Evolutionary conservation across 2,329 filamentous ascomycete genomes (phyloP), one percentile per base, ranked within the genome.

Genomic region (Ceratocystis cacaofunesta): DNA sequence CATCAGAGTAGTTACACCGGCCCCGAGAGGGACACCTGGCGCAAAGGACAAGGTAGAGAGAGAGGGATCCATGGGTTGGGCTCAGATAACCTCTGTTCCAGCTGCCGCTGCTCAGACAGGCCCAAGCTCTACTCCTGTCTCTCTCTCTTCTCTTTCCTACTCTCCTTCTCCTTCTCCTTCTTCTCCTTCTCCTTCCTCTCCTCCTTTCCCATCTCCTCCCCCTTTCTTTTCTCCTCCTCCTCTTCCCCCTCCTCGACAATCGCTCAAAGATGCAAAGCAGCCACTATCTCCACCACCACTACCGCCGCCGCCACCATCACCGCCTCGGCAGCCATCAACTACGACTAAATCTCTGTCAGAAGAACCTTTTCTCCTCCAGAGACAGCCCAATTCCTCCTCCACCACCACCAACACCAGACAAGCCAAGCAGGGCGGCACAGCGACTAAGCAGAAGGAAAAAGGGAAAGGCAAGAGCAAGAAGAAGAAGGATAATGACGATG

Each of bases 381-480:
- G 30, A 7, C 62, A 41, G 10, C 43, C 15, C 15, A 63, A n/a
- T 44, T 48, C 44, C 61, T 8, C 17, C 30, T n/a, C 22, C 48
- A 17, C 30, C 46, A 43, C 1, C 36, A 17, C 48, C 5, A 19
- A 17, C 25, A 15, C 30, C 32, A 57, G 52, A 25, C 52, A n/a
- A 36, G 15, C 28, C n/a, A 32, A 58, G 28, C 17, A 17, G 57
- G 44, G 15, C 41, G 25, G 10, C 57, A 22, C 63, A 22, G 44
- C 30, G 32, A n/a, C 41, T n/a, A 61, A 65, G 57, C 30, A 65
- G 55, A 61, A 32, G 43, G 55, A 19, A 28, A 65, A 65, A 50
- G 63, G 55, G 32, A 65, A 60, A 22, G 63, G 46, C 41, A 58
- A 57, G 17, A n/a, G 28, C 63, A 65, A 58, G 55, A 19, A 17